Percentiles rank a stretch among this genome's conserved stretches.
These are phyloP conservation scores for Tricholoma terreum DNA, from an alignment of 768 basidiomycete genomes.

Conservation along the genomic window DNA sequence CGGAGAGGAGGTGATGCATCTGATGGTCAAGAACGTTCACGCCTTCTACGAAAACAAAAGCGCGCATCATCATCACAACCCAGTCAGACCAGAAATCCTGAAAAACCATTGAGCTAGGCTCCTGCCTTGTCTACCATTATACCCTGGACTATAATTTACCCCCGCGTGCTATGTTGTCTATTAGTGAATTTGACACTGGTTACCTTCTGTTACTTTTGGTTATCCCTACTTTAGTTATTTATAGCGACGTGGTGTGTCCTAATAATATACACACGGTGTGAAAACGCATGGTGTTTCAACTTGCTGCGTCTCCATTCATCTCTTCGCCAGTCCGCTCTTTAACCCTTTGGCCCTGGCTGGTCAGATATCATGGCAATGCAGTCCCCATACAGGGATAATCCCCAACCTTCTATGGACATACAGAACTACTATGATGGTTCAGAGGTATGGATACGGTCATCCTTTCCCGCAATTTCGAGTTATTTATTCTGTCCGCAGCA, in stretches of 20 bases:
- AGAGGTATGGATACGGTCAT: constrained; percentile 9
- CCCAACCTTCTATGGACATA: constrained; percentile 14
- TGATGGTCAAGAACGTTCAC: constrained; percentile 31
- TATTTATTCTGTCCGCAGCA: constrained; percentile 7
- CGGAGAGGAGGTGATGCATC: constrained; percentile 25
- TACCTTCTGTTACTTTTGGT: too few relatives aligned
- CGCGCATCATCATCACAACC: constrained; percentile 41
- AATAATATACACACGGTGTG: constrained; percentile 1
- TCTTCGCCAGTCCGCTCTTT: neutral
- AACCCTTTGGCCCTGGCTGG: neutral
- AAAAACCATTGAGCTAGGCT: constrained; percentile 6
- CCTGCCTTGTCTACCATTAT: constrained; percentile 13
- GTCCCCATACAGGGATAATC: constrained; percentile 17
- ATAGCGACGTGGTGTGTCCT: too few relatives aligned
- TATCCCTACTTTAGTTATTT: too few relatives aligned
- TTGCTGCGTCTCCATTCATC: neutral
- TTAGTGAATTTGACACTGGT: too few relatives aligned
- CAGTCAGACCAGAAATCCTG: constrained; percentile 11
- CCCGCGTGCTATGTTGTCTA: constrained; percentile 7
- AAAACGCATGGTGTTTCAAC: neutral
- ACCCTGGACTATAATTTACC: constrained; percentile 22
- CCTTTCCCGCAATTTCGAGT: neutral
- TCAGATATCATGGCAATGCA: neutral
- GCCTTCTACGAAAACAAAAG: constrained; percentile 52
- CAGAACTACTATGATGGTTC: constrained; percentile 16